Conservation (phyloP, 208 protist genomes). For the Leishmania lainsoni region DNA sequence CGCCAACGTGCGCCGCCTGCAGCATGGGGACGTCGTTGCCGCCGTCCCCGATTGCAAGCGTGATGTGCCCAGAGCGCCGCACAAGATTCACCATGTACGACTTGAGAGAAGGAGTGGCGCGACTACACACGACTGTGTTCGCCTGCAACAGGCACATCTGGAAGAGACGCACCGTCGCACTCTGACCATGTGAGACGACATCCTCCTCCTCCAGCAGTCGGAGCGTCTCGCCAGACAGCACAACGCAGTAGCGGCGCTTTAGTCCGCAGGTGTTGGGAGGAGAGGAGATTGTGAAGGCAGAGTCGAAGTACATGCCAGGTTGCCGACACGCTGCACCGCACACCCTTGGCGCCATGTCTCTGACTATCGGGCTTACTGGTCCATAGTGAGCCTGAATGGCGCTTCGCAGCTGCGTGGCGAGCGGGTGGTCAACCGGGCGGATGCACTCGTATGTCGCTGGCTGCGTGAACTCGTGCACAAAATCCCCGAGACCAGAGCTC, state of each 20-base stretch:
- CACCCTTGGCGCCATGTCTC: conserved; percentile 22
- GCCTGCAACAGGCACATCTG: conserved; percentile 51
- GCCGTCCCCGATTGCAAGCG: conserved; percentile 94
- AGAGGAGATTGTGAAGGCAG: conserved; percentile 14
- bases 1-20: conserved; percentile 88
- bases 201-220: conserved; percentile 45
- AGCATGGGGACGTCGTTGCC: conserved; percentile 96
- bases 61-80: conserved; percentile 59
- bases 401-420: conserved; percentile 31
- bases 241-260: conserved; percentile 36
- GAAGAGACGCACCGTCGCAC: conserved; percentile 45
- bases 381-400: conserved; percentile 18
- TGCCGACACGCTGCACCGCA: conserved; percentile 16
- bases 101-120: conserved; percentile 73
- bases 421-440: conserved; percentile 45
- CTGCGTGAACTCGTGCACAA: conserved; percentile 63
- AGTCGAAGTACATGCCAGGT: conserved; percentile 17
- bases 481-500: conserved; percentile 49
- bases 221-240: conserved; percentile 64
- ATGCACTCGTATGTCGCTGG: conserved; percentile 35
- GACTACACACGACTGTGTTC: conserved; percentile 71
- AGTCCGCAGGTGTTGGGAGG: conserved; percentile 16
- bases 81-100: conserved; percentile 62
- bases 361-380: conserved; percentile 14
- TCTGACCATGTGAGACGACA: conserved; percentile 25